Evolutionary conservation across 495 filamentous ascomycete species (phyloP).

Genomic region (Recurvomyces mirabilis): DNA sequence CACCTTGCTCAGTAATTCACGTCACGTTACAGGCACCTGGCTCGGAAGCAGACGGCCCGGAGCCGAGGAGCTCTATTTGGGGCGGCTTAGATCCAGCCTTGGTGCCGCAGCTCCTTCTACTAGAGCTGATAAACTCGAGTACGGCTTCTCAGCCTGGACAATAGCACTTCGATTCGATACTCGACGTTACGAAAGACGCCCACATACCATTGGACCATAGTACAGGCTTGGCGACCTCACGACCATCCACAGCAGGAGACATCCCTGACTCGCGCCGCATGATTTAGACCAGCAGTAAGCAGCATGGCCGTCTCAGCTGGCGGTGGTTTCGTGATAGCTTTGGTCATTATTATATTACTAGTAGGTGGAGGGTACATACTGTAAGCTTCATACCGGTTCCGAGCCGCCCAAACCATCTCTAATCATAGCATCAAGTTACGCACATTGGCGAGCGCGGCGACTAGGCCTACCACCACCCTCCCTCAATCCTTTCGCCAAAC

Average conservation of each 20-base stretch:
- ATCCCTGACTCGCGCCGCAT: too few species aligned
- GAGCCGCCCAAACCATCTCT: neutral
- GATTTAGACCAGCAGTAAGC: neutral
- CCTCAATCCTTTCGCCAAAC: constrained; percentile 46
- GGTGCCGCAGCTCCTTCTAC: constrained; percentile 6
- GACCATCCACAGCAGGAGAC: too few species aligned
- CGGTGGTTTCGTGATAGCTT: constrained; percentile 35
- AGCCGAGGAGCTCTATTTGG: too few species aligned
- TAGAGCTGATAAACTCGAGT: constrained; percentile 1
- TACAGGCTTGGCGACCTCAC: too few species aligned
- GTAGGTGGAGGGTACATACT: constrained; percentile 29
- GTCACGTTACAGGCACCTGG: too few species aligned
- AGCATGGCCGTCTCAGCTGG: constrained; percentile 20
- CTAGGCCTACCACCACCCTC: constrained; percentile 54
- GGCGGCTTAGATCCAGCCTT: too few species aligned
- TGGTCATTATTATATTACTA: constrained; percentile 42
- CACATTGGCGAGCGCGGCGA: constrained; percentile 48
- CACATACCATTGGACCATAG: too few species aligned
- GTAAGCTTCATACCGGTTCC: constrained; percentile 8
- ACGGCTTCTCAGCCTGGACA: too few species aligned
- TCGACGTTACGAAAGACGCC: too few species aligned
- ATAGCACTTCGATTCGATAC: too few species aligned
- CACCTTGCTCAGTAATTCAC: neutral
- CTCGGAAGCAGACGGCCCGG: too few species aligned
- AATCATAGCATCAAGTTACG: constrained; percentile 24